Percentiles rank a stretch among this genome's conserved stretches.
phyloP scores from a whole-genome alignment of 176 grass and related monocot species.

The Eragrostis nindensis region DNA sequence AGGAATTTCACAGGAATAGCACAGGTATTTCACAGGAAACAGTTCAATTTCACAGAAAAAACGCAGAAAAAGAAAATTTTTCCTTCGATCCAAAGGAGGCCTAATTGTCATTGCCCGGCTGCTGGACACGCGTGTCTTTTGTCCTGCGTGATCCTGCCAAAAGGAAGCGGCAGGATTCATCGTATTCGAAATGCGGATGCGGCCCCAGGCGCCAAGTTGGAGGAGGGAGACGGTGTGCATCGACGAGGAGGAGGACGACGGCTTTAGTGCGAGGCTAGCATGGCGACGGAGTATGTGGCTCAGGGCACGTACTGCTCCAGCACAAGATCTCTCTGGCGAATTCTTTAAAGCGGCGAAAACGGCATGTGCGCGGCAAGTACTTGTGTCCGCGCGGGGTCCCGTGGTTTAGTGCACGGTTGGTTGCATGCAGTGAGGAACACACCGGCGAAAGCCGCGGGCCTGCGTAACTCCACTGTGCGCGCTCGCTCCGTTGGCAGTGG shows the following conservation, averaged over 20 bases:
- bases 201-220: conserved; percentile 23
- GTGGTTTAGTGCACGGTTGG: conserved; percentile 22
- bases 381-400: conserved; percentile 13
- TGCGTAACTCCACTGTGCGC: neutral
- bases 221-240: neutral
- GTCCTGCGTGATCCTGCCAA: conserved; percentile 55
- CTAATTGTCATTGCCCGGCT: neutral
- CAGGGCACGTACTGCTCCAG: conserved; percentile 27
- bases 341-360: conserved; percentile 31
- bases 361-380: conserved; percentile 53
- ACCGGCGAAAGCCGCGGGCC: neutral
- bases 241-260: neutral
- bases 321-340: conserved; percentile 42
- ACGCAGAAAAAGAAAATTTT: too few relatives aligned
- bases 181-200: neutral
- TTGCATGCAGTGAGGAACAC: conserved; percentile 32
- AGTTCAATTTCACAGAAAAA: too few relatives aligned
- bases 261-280: neutral
- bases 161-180: conserved; percentile 32
- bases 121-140: conserved; percentile 28
- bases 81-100: too few relatives aligned
- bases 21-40: too few relatives aligned
- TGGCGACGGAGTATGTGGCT: conserved; percentile 16
- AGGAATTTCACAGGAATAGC: too few relatives aligned
- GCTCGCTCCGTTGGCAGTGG: neutral